phyloP scores from a whole-genome alignment of 441 rosid genomes.

The Populus tomentosa region DNA sequence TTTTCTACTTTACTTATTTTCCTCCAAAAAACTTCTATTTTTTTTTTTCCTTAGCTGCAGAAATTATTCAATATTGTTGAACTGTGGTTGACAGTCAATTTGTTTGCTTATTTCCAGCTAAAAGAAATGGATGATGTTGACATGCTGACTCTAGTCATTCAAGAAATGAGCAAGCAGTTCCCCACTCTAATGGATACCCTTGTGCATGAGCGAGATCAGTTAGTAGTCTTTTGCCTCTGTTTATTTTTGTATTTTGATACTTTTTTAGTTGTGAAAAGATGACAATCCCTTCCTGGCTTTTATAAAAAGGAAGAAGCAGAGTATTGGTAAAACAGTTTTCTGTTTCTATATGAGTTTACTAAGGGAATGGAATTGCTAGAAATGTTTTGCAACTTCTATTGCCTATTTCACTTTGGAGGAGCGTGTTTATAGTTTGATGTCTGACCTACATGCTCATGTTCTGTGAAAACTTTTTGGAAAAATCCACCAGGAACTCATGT shows the following conservation, averaged over 20 bases:
- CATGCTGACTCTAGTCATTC: constrained; percentile 71
- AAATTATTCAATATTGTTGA: constrained; percentile 4
- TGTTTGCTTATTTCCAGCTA: constrained; percentile 34
- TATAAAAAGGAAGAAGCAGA: background rate
- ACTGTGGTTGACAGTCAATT: constrained; percentile 7
- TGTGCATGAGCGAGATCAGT: constrained; percentile 95
- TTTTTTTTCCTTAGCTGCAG: background rate
- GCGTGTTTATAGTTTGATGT: background rate
- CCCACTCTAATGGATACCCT: constrained; percentile 78
- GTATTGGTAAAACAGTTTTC: background rate
- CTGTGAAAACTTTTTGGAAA: background rate
- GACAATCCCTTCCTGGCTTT: background rate
- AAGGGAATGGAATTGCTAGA: background rate
- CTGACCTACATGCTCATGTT: background rate
- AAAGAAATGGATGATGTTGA: constrained; percentile 68
- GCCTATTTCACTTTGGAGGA: background rate
- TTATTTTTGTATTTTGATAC: background rate
- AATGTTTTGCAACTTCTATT: background rate
- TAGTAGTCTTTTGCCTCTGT: constrained; percentile 29
- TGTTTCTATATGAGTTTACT: background rate
- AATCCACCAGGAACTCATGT: background rate
- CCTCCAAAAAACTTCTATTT: background rate
- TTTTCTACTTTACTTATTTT: background rate
- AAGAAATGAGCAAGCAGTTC: constrained; percentile 92
- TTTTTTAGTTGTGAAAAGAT: background rate